Conservation (phyloP, 1,284 basidiomycete species). For the Leccinum pseudoinsigne region DNA sequence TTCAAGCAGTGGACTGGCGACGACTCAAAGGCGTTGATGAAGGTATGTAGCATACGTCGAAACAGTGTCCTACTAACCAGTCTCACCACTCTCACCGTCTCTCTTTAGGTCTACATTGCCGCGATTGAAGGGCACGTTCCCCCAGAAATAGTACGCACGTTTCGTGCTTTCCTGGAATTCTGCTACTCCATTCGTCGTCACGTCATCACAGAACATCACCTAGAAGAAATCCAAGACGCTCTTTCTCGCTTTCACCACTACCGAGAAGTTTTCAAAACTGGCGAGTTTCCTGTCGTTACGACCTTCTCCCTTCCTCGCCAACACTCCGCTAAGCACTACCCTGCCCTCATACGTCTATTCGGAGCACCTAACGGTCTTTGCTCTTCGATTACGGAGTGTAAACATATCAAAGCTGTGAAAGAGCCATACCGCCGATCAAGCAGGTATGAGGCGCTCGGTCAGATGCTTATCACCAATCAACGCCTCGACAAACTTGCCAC, state of each 20-base stretch:
- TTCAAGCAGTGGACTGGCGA: constrained; percentile 8
- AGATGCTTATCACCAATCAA: constrained; percentile 12
- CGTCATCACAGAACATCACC: not conserved
- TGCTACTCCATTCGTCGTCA: not conserved
- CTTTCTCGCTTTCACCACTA: not conserved
- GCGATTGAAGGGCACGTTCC: constrained; percentile 4
- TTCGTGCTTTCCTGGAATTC: not conserved
- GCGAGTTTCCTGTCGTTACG: not conserved
- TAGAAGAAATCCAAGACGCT: not conserved
- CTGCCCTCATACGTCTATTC: not conserved
- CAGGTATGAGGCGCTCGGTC: not conserved
- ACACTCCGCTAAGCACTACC: not conserved
- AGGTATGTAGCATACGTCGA: not conserved
- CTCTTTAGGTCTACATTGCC: constrained; percentile 4
- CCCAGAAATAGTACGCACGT: not conserved
- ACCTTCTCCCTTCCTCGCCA: not conserved
- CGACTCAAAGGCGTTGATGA: constrained; percentile 5
- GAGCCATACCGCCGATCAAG: not conserved
- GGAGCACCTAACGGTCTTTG: not conserved
- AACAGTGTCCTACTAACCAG: too few relatives aligned
- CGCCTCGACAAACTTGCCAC: constrained; percentile 11
- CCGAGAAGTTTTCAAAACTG: not conserved
- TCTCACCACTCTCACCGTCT: not conserved
- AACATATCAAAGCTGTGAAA: constrained; percentile 1
- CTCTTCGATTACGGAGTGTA: not conserved